Evolutionary conservation across 495 filamentous ascomycete genomes (phyloP), one percentile per base, ranked within the genome.

Genomic region (Cudoniella acicularis): DNA sequence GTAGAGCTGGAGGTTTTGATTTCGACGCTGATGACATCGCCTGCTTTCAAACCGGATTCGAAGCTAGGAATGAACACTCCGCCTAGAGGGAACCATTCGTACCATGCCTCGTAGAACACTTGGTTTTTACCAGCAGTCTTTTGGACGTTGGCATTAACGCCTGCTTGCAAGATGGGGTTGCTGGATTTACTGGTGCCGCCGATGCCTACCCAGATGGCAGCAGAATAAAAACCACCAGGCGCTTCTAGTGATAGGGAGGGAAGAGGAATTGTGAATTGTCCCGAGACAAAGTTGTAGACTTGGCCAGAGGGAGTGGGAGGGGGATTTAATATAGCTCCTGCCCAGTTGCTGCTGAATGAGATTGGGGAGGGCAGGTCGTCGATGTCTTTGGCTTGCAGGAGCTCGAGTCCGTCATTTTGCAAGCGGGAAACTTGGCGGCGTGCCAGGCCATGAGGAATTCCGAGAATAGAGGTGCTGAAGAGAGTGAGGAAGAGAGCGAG

Each of bases 121-220:
- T 81, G 76, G 40, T 80, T 76, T 57, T 74, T 84, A 20, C 80
- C 77, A 16, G 9, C 20, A 9, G 61, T 56, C 25, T 79, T 75
- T 52, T 73, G 82, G 18, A 80, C 68, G 45, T 78, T 81, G 63
- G 83, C 80, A 62, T 87, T 82, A 16, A 85, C 68, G 16, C 86
- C 86, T 0, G 84, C 79, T 64, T 86, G 81, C 26, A 87, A 67
- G 49, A 86, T 83, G 2, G 82, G 77, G 10, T 71, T 73, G 49
- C 65, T 66, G n/a, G n/a, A n/a, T 67, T 81, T 83, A 10, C 78
- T 83, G 59, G 81, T 78, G 3, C 81, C 83, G 52, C 85, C 82
- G 46, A 86, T 83, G 16, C 81, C 81, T 11, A 85, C 83, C 84
- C 84, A 87, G 17, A 79, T 81, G 0, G 81, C 79, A 0, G 78